These are phyloP conservation scores for Bombardia bombarda DNA, from an alignment of 495 filamentous ascomycete genomes.

Conservation along the genomic window DNA sequence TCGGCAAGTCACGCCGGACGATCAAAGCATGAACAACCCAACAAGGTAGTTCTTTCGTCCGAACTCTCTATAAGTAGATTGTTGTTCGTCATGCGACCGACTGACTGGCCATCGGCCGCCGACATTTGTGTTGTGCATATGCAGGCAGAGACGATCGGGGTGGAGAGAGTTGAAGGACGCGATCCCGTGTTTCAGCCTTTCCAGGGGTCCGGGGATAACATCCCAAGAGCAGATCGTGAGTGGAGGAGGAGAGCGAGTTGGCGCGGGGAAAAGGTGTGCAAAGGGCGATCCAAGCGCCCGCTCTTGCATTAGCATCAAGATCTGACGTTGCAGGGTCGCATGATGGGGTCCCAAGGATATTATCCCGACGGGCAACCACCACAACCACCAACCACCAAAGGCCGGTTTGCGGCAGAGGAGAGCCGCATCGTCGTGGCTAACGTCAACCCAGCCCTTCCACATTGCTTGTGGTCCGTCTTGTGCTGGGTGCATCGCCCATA, in stretches of 20 bases:
- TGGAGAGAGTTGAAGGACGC: background rate
- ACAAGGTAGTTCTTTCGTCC: too few relatives aligned
- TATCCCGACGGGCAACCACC: constrained; percentile 4
- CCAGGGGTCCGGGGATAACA: background rate
- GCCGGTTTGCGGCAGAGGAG: constrained; percentile 7
- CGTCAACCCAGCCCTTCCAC: constrained; percentile 10
- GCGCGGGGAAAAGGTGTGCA: constrained; percentile 8
- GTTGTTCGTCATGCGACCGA: too few relatives aligned
- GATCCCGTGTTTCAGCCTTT: constrained; percentile 2
- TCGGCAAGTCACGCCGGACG: too few relatives aligned
- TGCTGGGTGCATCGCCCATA: background rate
- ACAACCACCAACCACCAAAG: constrained; percentile 9
- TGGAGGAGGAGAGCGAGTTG: background rate
- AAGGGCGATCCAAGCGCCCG: constrained; percentile 18
- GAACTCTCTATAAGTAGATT: too few relatives aligned
- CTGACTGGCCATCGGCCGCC: too few relatives aligned
- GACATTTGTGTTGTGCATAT: background rate
- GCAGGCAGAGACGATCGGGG: background rate
- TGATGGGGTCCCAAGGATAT: constrained; percentile 21
- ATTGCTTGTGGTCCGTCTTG: too few relatives aligned
- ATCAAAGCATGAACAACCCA: too few relatives aligned
- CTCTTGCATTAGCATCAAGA: constrained; percentile 21
- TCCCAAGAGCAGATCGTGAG: background rate
- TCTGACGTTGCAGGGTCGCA: constrained; percentile 22
- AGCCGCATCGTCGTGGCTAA: constrained; percentile 22